Conservation (phyloP, 495 filamentous ascomycete genomes). For the Penicillium argentinense region DNA sequence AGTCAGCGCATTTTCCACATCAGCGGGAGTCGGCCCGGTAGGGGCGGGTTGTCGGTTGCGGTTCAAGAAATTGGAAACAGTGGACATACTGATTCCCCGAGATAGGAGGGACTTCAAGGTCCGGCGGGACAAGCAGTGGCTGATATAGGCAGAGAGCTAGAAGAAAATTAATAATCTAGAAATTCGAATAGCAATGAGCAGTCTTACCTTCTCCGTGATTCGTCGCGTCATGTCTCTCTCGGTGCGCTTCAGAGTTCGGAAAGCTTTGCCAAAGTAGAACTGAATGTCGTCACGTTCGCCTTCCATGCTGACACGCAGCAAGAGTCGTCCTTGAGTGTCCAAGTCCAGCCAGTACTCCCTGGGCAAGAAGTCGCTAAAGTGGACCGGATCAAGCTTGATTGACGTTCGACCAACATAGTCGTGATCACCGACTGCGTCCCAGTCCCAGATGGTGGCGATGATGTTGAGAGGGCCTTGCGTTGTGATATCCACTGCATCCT, state of each 20-base stretch:
- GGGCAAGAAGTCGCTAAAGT: slow-evolving; percentile 94
- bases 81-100: slow-evolving; percentile 70
- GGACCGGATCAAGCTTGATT: slow-evolving; percentile 88
- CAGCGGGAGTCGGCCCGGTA: slow-evolving; percentile 61
- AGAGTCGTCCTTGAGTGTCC: slow-evolving; percentile 87
- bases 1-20: slow-evolving; percentile 78
- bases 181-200: too few relatives aligned
- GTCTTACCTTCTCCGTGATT: slow-evolving; percentile 95
- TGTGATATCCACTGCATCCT: slow-evolving; percentile 94
- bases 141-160: slow-evolving; percentile 93
- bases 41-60: slow-evolving; percentile 56
- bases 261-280: slow-evolving; percentile 97
- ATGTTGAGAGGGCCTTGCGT: slow-evolving; percentile 89
- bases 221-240: slow-evolving; percentile 97
- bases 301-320: slow-evolving; percentile 96
- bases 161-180: too few relatives aligned
- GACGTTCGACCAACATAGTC: slow-evolving; percentile 95
- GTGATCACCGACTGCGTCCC: slow-evolving; percentile 95
- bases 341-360: slow-evolving; percentile 97
- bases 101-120: slow-evolving; percentile 72
- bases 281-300: slow-evolving; percentile 97
- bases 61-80: slow-evolving; percentile 78
- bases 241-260: slow-evolving; percentile 89
- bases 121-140: slow-evolving; percentile 78
- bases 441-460: slow-evolving; percentile 98